Base-by-base conservation (phyloP, 73 alveolate species). In the Durusdinium trenchii region DNA sequence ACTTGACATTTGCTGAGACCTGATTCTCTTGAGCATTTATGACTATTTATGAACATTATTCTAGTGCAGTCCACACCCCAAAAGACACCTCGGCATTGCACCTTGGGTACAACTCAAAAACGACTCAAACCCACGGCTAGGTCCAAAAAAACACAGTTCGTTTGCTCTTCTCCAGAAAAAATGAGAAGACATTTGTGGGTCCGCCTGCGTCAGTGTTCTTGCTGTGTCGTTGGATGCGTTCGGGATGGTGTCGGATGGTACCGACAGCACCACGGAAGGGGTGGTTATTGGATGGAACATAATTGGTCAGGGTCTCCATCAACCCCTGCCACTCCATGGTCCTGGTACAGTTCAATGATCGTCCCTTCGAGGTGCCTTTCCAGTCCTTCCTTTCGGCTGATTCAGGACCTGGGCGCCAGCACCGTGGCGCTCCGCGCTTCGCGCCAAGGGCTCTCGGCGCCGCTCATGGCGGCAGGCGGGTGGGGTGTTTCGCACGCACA, bases 401-500 rank as follows among this genome's bases (percentile, higher is more conserved):
- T 64, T 40, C 76, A 84, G 94, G 94, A 84, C 76, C 43, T 84
- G 43, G 94, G 94, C 52, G 73, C 76, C 94, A 84, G 94, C 75
- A 84, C 76, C 16, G 94, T 84, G 75, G n/a, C 46, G 71, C 91
- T 81, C 40, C 91, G 91, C 7, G 91, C 71, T 67, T 48, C 76
- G 52, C 94, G 94, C 4, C 94, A 84, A 36, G 94, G 94, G 46
- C 94, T 84, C 48, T 84, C 94, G 23, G 94, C 94, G 26, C 94
- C 94, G 18, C 52, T 84, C 54, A 84, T 84, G 94, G 94, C 94
- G 32, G 94, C 94, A 51, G 94, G 94, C 43, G 84, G n/a, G n/a
- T n/a, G n/a, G n/a, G n/a, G n/a, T n/a, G 64, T 20, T 54, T 20
- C 20, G 64, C 64, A 12, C 20, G 28, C 64, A 9, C 64, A 20